phyloP scores from a whole-genome alignment of 768 basidiomycete species.

The Auriscalpium vulgare region DNA sequence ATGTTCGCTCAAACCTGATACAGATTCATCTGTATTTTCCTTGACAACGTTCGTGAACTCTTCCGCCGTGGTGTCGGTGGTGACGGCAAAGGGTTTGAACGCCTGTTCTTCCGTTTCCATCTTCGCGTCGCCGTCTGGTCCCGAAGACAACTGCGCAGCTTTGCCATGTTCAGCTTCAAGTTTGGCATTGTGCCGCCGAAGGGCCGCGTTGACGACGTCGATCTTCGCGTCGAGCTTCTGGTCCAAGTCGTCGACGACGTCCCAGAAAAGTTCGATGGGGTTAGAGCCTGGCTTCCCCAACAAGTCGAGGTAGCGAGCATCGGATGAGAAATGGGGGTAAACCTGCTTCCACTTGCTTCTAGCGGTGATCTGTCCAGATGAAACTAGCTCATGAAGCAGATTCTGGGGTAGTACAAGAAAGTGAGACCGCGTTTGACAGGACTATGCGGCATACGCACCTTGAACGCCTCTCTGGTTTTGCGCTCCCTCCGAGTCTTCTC shows the following conservation, averaged over 20 bases:
- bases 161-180: constrained; percentile 24
- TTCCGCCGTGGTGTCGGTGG: constrained; percentile 54
- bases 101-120: constrained; percentile 18
- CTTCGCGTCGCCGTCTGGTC: constrained; percentile 16
- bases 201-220: constrained; percentile 52
- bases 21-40: constrained; percentile 43
- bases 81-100: constrained; percentile 32
- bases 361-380: constrained; percentile 61
- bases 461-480: constrained; percentile 88
- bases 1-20: constrained; percentile 37
- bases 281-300: constrained; percentile 92
- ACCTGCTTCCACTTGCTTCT: constrained; percentile 89
- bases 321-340: constrained; percentile 67
- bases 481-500: constrained; percentile 80
- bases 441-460: constrained; percentile 32
- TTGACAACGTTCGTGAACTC: constrained; percentile 55
- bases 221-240: constrained; percentile 79
- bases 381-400: constrained; percentile 63
- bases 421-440: not conserved
- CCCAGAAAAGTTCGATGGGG: constrained; percentile 96
- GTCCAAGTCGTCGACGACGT: constrained; percentile 79
- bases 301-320: constrained; percentile 79
- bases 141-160: constrained; percentile 27
- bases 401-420: constrained; percentile 31
- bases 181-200: constrained; percentile 41